Conservation (phyloP, 2,329 filamentous ascomycete genomes). For the Metarhizium sp. region DNA sequence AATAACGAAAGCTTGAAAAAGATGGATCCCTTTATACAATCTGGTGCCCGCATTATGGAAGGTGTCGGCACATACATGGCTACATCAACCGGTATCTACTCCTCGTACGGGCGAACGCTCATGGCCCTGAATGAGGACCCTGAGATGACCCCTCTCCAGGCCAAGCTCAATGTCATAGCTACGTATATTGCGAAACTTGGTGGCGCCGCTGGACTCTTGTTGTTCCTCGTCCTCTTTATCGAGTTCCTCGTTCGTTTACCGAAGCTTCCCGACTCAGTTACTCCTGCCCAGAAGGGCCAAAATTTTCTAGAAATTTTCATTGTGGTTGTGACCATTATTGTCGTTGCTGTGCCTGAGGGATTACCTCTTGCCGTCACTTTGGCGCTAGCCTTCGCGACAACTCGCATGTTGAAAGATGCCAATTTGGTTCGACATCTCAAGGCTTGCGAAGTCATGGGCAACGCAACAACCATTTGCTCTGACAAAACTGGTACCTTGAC, state of each 20-base stretch:
- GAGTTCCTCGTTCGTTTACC: slow-evolving; percentile 67
- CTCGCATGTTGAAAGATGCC: slow-evolving; percentile 67
- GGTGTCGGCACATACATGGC: slow-evolving; percentile 67
- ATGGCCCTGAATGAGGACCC: slow-evolving; percentile 65
- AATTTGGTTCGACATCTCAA: slow-evolving; percentile 69
- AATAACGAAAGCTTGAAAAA: slow-evolving; percentile 57
- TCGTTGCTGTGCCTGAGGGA: slow-evolving; percentile 71
- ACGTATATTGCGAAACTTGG: slow-evolving; percentile 71
- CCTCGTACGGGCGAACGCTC: slow-evolving; percentile 66
- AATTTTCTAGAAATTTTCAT: slow-evolving; percentile 69
- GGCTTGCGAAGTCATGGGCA: slow-evolving; percentile 75
- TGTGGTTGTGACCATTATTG: slow-evolving; percentile 69
- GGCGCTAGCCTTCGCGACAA: slow-evolving; percentile 67
- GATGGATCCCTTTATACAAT: slow-evolving; percentile 78
- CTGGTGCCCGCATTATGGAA: slow-evolving; percentile 69
- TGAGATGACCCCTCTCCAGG: slow-evolving; percentile 67
- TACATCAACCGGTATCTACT: slow-evolving; percentile 64
- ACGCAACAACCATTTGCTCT: slow-evolving; percentile 61
- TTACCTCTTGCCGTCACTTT: slow-evolving; percentile 70
- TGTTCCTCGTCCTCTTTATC: slow-evolving; percentile 82
- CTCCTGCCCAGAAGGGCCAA: slow-evolving; percentile 67
- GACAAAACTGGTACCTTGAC: slow-evolving; percentile 61
- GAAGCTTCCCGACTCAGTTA: slow-evolving; percentile 33
- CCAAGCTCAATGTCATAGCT: slow-evolving; percentile 65
- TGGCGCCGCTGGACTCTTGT: slow-evolving; percentile 64